Conservation (phyloP, 192 early-diverging fungal genomes). For the Neocallimastix lanati region DNA sequence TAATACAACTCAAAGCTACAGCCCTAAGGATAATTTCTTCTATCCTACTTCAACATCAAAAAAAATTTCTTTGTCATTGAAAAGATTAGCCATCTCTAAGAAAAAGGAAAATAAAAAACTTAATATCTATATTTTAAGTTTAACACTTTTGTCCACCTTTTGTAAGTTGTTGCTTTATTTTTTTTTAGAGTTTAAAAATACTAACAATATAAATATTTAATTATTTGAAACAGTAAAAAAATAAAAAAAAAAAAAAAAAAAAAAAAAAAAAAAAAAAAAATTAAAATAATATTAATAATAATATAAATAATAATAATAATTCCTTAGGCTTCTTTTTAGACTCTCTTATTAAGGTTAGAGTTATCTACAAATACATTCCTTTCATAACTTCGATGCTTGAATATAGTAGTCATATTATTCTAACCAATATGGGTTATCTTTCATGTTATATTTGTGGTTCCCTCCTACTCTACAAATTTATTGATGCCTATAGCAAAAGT, state of each 20-base stretch:
- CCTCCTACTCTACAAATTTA: background rate
- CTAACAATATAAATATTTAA: too few relatives aligned
- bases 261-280: too few relatives aligned
- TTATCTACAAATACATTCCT: background rate
- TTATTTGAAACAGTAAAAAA: too few relatives aligned
- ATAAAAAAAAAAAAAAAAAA: too few relatives aligned
- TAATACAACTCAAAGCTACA: too few relatives aligned
- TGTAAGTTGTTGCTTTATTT: too few relatives aligned
- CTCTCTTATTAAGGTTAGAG: background rate
- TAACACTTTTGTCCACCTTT: background rate
- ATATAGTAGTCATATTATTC: background rate
- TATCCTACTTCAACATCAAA: background rate
- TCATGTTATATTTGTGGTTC: background rate
- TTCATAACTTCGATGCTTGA: background rate
- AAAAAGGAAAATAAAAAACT: background rate
- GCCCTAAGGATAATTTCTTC: too few relatives aligned
- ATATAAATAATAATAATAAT: too few relatives aligned
- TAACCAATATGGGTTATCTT: background rate
- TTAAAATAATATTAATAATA: too few relatives aligned
- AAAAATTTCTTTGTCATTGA: background rate
- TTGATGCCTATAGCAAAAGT: background rate
- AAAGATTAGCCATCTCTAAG: background rate
- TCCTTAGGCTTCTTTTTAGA: background rate
- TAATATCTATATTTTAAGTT: background rate
- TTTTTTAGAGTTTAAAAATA: too few relatives aligned